Evolutionary conservation across 2,329 filamentous ascomycete species (phyloP), one percentile per base, ranked within the genome.

Genomic region (Polytolypa hystricis): DNA sequence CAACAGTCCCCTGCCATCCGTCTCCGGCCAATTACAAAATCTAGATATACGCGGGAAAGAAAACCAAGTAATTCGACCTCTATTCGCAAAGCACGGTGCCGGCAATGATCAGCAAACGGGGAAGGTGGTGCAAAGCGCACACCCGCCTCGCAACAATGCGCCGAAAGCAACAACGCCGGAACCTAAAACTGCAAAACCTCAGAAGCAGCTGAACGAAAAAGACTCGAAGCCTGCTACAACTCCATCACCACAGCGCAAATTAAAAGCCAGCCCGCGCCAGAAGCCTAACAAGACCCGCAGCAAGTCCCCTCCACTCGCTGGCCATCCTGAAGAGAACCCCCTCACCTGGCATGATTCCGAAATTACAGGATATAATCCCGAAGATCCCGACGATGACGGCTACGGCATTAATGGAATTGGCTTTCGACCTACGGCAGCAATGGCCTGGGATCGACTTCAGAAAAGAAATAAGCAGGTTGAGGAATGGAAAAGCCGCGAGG

Each of bases 381-480:
- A 58, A 4, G 70, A 75, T 37, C 69, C 70, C 5, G 69, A 67
- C 26, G 74, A 78, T 48, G 75, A 79, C 50, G 74, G 74, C 3
- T 71, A 73, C 37, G 75, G 75, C 4, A 69, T 79, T 43, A 78
- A 79, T 47, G 75, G 75, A 2, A 66, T 79, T 38, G 75, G 75
- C 0, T 79, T 78, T 53, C 67, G 66, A 40, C 74, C 75, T 3
- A 78, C 74, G 2, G 65, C 74, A 11, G 70, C 72, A 27, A 67
- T 74, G 19, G 73, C 72, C 1, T 70, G 71, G 56, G 67, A 67
- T 11, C 58, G 74, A 32, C 65, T 66, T 28, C 69, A 74, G 51
- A 69, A 64, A 48, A 62, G 75, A 39, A 66, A 69, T 50, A 69
- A 70, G 53, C 75, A 79, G 51, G 56, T 79, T 27, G 58, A 62